These are phyloP conservation scores for Chamaenerion angustifolium DNA, from an alignment of 345 rosid genomes.

Conservation along the genomic window DNA sequence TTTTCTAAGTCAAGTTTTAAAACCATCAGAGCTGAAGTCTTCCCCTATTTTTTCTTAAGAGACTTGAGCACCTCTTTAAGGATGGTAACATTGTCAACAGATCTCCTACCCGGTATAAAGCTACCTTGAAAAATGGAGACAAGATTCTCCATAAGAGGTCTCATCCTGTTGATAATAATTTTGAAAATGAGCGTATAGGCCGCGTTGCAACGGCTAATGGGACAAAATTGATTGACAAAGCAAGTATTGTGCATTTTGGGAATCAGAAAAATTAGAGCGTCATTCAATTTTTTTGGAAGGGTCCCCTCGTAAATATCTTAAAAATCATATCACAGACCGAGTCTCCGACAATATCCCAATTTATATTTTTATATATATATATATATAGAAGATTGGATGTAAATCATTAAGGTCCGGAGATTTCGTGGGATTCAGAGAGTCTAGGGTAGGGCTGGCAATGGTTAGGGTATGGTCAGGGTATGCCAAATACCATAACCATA, in stretches of 20 bases:
- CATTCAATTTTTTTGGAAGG: too few relatives aligned
- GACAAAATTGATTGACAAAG: neutral
- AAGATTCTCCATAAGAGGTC: neutral
- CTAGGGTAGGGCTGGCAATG: too few relatives aligned
- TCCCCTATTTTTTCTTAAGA: neutral
- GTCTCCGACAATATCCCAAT: neutral
- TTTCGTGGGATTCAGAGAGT: neutral
- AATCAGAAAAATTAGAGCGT: neutral
- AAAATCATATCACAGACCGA: neutral
- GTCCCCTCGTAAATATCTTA: neutral
- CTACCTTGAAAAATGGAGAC: rapidly evolving
- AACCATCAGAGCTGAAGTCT: too few relatives aligned
- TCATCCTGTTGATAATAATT: neutral
- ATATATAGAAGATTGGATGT: neutral
- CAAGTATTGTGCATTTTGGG: neutral
- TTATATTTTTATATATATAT: too few relatives aligned
- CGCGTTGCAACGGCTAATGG: too few relatives aligned
- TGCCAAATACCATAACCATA: too few relatives aligned
- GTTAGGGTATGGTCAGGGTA: too few relatives aligned
- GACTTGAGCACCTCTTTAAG: neutral
- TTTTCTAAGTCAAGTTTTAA: neutral
- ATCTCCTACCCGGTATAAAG: neutral
- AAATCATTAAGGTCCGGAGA: neutral
- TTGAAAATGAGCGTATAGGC: neutral
- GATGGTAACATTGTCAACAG: too few relatives aligned